Evolutionary conservation across 495 filamentous ascomycete genomes (phyloP), one percentile per base, ranked within the genome.

Genomic region (Trichoderma parareesei): DNA sequence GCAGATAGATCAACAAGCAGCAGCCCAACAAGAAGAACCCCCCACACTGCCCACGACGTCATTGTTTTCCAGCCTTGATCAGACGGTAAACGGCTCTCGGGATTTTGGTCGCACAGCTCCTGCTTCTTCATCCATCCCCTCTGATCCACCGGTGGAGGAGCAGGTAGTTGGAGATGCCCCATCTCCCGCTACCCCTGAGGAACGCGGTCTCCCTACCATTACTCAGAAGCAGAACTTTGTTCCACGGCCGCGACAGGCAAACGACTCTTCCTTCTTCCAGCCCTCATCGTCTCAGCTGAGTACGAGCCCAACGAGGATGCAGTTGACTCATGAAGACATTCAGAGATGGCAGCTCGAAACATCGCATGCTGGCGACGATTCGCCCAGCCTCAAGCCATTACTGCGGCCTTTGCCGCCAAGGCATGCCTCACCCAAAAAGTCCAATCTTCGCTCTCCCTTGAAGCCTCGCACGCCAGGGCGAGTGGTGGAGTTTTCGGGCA

Each of bases 191-290:
- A 73, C 75, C 4, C 73, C 74, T 3, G 72, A 77, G 63, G 66
- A 43, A 16, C 67, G 38, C 20, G 10, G 10, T 55, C 35, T 71
- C 65, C 49, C 71, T 67, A 35, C 69, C 73, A 10, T 74, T 81
- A 74, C 76, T 38, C 80, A 83, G 61, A 82, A 82, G 69, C 69
- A 68, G 63, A 81, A 84, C 64, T 84, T 84, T 65, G 80, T 78
- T 0, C 81, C 82, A 20, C 74, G 74, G 13, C 74, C 67, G 9
- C 72, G 80, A 11, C 68, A 77, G 16, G 70, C 69, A 27, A 66
- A 66, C 10, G 67, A 66, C 27, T 27, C 27, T 41, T 72, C 70
- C 16, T 71, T 80, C 37, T 79, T 81, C 46, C 66, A 70, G 43
- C 66, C 69, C 37, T 61, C 69, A 13, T 64, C 67, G 0, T 16